These are phyloP conservation scores for Plasmodium vinckei DNA, from an alignment of 169 alveolate species.

Conservation along the genomic window DNA sequence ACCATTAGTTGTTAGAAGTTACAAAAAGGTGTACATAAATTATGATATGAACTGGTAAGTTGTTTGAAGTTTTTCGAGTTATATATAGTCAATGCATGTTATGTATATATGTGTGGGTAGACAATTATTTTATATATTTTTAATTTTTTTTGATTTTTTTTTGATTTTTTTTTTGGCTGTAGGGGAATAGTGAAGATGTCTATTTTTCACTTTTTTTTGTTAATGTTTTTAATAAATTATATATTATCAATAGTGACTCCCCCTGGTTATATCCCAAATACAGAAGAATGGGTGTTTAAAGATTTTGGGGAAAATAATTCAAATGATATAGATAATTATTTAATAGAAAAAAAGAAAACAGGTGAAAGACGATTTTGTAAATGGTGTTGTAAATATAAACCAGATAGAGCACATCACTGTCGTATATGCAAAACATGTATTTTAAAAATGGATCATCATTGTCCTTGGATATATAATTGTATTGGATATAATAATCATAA, in stretches of 20 bases:
- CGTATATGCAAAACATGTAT: constrained; percentile 90
- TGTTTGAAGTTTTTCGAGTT: neutral
- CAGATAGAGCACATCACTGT: constrained; percentile 88
- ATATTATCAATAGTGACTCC: constrained; percentile 84
- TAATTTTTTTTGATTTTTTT: too few species aligned
- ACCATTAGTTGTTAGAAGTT: constrained; percentile 21
- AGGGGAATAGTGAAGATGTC: constrained; percentile 57
- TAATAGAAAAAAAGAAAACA: constrained; percentile 82
- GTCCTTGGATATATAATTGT: constrained; percentile 93
- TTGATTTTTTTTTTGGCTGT: constrained; percentile 39
- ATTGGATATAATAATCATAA: constrained; percentile 92
- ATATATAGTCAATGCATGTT: neutral
- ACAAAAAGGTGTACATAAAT: constrained; percentile 48
- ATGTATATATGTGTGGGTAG: neutral
- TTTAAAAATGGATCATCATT: constrained; percentile 93
- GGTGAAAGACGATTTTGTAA: constrained; percentile 85
- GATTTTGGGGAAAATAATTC: constrained; percentile 28
- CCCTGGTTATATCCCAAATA: constrained; percentile 90
- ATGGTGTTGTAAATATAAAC: constrained; percentile 86
- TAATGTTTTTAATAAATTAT: constrained; percentile 85
- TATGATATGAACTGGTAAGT: constrained; percentile 46
- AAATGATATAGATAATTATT: constrained; percentile 41
- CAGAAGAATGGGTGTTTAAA: constrained; percentile 87
- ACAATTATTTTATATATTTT: neutral
- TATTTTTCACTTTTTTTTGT: constrained; percentile 73